Percentiles rank a stretch among this genome's conserved stretches.
phyloP scores from a whole-genome alignment of 1,139 yeast species.

The Blastobotrys persicus region DNA sequence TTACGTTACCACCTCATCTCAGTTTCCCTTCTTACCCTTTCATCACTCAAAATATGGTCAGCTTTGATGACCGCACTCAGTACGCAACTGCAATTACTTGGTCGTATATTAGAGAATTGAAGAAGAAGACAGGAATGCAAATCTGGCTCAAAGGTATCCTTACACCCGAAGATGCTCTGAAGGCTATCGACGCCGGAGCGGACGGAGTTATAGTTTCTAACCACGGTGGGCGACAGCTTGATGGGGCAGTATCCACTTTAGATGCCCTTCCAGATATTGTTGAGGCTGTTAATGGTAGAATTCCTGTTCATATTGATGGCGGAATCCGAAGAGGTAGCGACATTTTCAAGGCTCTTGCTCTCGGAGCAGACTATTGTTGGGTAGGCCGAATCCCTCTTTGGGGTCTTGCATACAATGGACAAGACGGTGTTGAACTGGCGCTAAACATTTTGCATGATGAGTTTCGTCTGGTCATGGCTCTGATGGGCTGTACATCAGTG shows the following conservation, averaged over 20 bases:
- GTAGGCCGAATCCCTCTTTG: slow-evolving; percentile 11
- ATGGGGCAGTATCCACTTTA: slow-evolving; percentile 55
- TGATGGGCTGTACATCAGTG: slow-evolving; percentile 12
- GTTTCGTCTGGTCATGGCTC: slow-evolving; percentile 12
- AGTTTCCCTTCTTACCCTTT: slow-evolving; percentile 30
- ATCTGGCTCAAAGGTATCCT: slow-evolving; percentile 51
- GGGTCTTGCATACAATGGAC: slow-evolving; percentile 12
- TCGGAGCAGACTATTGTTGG: slow-evolving; percentile 13
- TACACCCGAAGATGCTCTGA: slow-evolving; percentile 51
- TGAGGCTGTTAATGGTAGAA: slow-evolving; percentile 44
- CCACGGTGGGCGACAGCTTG: slow-evolving; percentile 67
- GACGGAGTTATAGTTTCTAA: slow-evolving; percentile 61
- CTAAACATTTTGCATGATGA: slow-evolving; percentile 12
- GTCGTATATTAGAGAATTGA: slow-evolving; percentile 13
- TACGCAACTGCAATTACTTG: slow-evolving; percentile 13
- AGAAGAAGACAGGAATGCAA: slow-evolving; percentile 28
- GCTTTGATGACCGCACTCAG: slow-evolving; percentile 12
- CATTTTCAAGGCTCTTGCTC: slow-evolving; percentile 56
- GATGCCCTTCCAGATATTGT: slow-evolving; percentile 59
- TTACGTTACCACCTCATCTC: slow-evolving; percentile 39
- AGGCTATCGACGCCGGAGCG: slow-evolving; percentile 52
- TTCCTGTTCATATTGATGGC: slow-evolving; percentile 60
- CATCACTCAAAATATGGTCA: slow-evolving; percentile 11
- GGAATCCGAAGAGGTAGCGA: slow-evolving; percentile 65
- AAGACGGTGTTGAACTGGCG: slow-evolving; percentile 10